Percentiles rank a stretch among this genome's conserved stretches.
Conservation (phyloP, 148 eudicot genomes). For the Rheum nobile region DNA sequence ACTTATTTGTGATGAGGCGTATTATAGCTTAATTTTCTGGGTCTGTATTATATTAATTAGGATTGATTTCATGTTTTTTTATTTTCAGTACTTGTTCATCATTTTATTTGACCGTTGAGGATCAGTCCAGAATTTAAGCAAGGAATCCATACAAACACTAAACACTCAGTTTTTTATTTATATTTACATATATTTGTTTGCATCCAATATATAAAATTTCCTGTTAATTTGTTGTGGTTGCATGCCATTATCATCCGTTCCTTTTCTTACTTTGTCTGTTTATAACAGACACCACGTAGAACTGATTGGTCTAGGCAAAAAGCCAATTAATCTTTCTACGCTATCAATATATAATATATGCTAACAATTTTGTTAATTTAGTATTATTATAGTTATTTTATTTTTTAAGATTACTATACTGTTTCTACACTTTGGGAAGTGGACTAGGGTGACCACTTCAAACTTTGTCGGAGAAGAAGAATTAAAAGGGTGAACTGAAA, state of each 20-base stretch:
- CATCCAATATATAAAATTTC: neutral
- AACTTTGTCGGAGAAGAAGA: neutral
- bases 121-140: neutral
- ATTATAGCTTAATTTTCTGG: no score
- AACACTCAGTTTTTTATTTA: neutral
- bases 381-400: neutral
- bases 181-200: neutral
- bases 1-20: no score
- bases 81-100: neutral
- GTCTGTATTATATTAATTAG: no score
- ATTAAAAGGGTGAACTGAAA: neutral
- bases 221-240: neutral
- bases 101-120: neutral
- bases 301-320: conserved; percentile 7
- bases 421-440: neutral
- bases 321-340: conserved; percentile 8
- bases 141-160: neutral
- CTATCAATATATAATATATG: neutral
- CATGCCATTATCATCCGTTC: neutral
- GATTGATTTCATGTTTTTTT: no score
- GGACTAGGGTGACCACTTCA: conserved; percentile 9
- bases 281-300: neutral
- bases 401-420: neutral
- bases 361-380: neutral
- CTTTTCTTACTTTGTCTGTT: neutral